phyloP scores from a whole-genome alignment of 257 asterid genomes.

The Solanum tacnaense region DNA sequence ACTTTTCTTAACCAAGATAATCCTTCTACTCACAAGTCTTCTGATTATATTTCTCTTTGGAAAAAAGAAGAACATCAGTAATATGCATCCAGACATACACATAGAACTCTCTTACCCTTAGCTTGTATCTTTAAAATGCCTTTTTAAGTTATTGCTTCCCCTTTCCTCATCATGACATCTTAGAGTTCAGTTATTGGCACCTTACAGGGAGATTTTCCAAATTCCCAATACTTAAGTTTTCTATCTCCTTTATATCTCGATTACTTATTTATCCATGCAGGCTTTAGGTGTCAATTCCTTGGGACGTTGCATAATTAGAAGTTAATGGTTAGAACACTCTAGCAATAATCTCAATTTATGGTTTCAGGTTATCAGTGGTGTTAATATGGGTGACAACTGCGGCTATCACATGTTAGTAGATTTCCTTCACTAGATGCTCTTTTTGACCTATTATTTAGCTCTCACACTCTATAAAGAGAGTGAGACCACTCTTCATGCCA shows the following conservation, averaged over 20 bases:
- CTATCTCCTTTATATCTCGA: not conserved
- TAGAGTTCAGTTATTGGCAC: not conserved
- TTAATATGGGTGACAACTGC: slow-evolving; percentile 80
- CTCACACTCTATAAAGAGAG: not conserved
- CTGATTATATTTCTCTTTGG: not conserved
- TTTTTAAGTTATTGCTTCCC: not conserved
- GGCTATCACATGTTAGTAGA: slow-evolving; percentile 69
- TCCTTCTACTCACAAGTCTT: not conserved
- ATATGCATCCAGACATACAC: not conserved
- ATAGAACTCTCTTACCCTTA: not conserved
- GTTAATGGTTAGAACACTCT: not conserved
- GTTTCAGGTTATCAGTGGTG: slow-evolving; percentile 83
- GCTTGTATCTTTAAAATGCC: not conserved
- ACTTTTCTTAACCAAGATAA: not conserved
- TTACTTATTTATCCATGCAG: not conserved
- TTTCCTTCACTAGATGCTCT: not conserved
- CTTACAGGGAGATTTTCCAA: not conserved
- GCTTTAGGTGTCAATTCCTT: not conserved
- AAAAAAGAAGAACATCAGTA: not conserved
- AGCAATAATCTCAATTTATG: slow-evolving; percentile 1
- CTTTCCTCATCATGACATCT: not conserved
- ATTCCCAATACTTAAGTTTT: not conserved
- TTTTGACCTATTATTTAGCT: not conserved
- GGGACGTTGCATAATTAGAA: not conserved
- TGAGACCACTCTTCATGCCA: not conserved